A percentile compares a stretch with the other conserved stretches of the same genome.
phyloP scores from a whole-genome alignment of 495 filamentous ascomycete genomes.

The Chaetomium cochliodes region DNA sequence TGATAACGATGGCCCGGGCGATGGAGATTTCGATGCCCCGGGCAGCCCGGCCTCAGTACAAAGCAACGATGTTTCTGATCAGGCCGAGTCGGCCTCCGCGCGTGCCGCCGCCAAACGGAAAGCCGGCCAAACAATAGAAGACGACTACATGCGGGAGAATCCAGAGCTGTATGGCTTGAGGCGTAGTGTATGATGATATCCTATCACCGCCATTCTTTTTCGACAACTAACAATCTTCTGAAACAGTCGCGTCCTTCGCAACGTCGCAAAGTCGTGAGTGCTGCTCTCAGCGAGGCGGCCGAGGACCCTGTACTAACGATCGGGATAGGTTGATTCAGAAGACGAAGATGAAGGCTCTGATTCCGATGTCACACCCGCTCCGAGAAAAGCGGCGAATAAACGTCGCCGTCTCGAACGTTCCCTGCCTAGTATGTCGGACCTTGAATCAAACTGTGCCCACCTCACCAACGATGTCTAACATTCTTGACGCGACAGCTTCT shows the following conservation, averaged over 20 bases:
- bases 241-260: slow-evolving; percentile 52
- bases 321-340: slow-evolving; percentile 62
- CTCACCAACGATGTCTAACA: slow-evolving; percentile 30
- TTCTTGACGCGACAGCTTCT: slow-evolving; percentile 52
- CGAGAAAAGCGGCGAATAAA: slow-evolving; percentile 51
- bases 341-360: slow-evolving; percentile 74
- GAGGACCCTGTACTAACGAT: slow-evolving; percentile 27
- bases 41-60: slow-evolving; percentile 57
- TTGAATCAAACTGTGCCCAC: neutral
- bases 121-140: slow-evolving; percentile 59
- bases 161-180: slow-evolving; percentile 95
- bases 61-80: slow-evolving; percentile 35
- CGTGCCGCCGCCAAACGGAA: slow-evolving; percentile 73
- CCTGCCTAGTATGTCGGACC: slow-evolving; percentile 44
- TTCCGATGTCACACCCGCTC: slow-evolving; percentile 58
- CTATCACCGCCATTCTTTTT: slow-evolving; percentile 1
- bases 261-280: slow-evolving; percentile 52
- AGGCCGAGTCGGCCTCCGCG: slow-evolving; percentile 65
- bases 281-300: neutral
- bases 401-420: slow-evolving; percentile 52
- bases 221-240: slow-evolving; percentile 38
- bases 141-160: slow-evolving; percentile 82
- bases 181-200: slow-evolving; percentile 67
- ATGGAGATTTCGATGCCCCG: slow-evolving; percentile 75
- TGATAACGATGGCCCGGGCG: slow-evolving; percentile 70